Evolutionary conservation across 1,284 basidiomycete genomes (phyloP), one percentile per base, ranked within the genome.

Genomic region (Stereum hirsutum): DNA sequence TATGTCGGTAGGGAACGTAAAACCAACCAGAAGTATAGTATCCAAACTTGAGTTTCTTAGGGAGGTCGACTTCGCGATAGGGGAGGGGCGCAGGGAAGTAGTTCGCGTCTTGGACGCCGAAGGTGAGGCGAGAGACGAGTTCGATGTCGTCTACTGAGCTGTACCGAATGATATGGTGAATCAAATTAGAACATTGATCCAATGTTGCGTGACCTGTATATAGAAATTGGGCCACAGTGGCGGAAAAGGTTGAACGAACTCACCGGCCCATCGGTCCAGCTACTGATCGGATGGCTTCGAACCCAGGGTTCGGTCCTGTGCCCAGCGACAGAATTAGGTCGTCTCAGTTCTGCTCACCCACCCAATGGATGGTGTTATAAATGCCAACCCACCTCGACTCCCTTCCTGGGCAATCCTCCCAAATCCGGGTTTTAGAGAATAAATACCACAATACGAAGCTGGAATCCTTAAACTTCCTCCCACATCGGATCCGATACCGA

Each of bases 401-500:
- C 43, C 43, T 11, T 21, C 36, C 7, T 23, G 8, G 12, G 43
- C 19, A 15, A 45, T 32, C 7, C 44, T 6, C 24, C 44, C 44
- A 8, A 58, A 42, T 10, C 69, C 74, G 4, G 91, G 86, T 58
- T 93, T 94, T 34, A 95, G 53, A 7, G 83, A 75, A 54, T 84
- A 93, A 26, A 88, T 69, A 0, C 92, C 91, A 48, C 82, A 88
- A 55, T 84, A 91, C 4, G 74, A 70, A 0, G 88, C 69, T 0
- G 92, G 91, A 46, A 94, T 92, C n/a, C 91, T 67, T 46, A 80
- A 55, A 56, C 78, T 82, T 17, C 89, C 89, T 41, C 75, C 78
- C 52, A 89, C 75, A 57, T 92, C 89, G 5, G 72, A 78, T 2
- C 92, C 92, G 47, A 89, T 69, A 0, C 92, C 91, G 1, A 91